Evolutionary conservation across 345 rosid species (phyloP).

Genomic region (Boechera retrofracta): DNA sequence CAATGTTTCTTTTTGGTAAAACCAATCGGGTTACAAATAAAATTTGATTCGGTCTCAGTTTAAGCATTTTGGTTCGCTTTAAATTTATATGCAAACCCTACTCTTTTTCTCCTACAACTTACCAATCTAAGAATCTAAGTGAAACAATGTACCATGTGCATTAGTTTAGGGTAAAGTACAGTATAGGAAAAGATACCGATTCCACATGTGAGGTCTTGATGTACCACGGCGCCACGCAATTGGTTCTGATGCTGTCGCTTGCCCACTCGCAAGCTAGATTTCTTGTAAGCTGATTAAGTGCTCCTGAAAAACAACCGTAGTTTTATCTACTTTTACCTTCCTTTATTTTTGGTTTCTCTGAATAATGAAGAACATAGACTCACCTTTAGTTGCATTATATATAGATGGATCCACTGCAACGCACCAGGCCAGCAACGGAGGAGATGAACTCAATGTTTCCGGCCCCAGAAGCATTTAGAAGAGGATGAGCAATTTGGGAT

Average conservation of each 20-base stretch:
- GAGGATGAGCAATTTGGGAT: conserved; percentile 85
- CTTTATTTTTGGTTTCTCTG: not conserved
- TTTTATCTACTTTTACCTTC: not conserved
- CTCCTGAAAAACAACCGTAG: conserved; percentile 50
- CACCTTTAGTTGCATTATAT: conserved; percentile 69
- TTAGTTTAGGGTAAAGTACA: no score
- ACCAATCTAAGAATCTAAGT: not conserved
- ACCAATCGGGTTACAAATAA: not conserved
- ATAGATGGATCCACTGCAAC: conserved; percentile 66
- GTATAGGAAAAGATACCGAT: conserved; percentile 31
- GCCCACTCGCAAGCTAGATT: conserved; percentile 97
- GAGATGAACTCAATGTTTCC: conserved; percentile 89
- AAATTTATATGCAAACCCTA: not conserved
- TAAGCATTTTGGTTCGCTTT: not conserved
- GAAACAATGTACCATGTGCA: not conserved
- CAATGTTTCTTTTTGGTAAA: not conserved
- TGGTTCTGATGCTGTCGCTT: conserved; percentile 79
- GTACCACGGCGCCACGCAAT: conserved; percentile 86
- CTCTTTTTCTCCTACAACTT: not conserved
- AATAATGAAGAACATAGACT: conserved; percentile 2
- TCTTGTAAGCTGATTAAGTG: conserved; percentile 79
- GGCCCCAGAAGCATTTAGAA: conserved; percentile 75
- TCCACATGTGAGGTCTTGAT: conserved; percentile 79
- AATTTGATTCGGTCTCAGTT: not conserved
- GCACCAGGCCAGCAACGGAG: conserved; percentile 66